Percentiles rank a stretch among this genome's conserved stretches.
Evolutionary conservation across 1,284 basidiomycete species (phyloP).

Genomic region (Cryptococcus sp.): DNA sequence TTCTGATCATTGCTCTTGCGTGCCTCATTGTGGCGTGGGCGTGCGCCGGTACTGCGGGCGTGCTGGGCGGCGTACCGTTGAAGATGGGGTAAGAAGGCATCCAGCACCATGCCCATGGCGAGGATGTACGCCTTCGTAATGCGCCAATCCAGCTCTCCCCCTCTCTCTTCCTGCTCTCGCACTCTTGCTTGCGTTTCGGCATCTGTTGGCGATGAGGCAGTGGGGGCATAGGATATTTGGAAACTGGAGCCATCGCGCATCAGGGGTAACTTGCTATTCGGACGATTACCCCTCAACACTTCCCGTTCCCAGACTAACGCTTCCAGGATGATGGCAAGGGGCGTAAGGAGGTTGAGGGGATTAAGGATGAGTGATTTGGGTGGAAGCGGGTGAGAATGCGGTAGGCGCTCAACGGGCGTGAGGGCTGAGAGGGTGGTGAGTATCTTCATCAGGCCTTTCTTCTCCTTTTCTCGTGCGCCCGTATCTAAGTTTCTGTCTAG

Average conservation of each 20-base stretch:
- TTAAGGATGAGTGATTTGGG: conserved; percentile 19
- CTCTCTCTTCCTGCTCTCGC: neutral
- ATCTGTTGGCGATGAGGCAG: neutral
- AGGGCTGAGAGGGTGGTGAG: conserved; percentile 22
- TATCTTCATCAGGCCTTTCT: conserved; percentile 3
- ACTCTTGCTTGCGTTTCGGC: no score
- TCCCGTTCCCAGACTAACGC: conserved; percentile 33
- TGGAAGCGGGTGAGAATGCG: conserved; percentile 9
- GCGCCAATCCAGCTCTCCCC: conserved; percentile 37
- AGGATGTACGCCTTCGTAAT: conserved; percentile 23
- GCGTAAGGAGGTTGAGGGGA: conserved; percentile 28
- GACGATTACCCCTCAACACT: conserved; percentile 14
- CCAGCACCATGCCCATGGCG: conserved; percentile 21
- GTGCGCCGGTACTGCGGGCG: no score
- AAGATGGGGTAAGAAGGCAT: conserved; percentile 23
- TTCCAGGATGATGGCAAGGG: conserved; percentile 37
- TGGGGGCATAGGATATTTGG: conserved; percentile 5
- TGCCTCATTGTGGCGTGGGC: no score
- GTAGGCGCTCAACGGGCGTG: conserved; percentile 20
- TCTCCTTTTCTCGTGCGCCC: neutral
- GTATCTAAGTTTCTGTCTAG: no score
- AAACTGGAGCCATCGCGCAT: conserved; percentile 18
- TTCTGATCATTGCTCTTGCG: conserved; percentile 6
- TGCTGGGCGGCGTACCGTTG: neutral
- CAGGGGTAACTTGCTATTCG: conserved; percentile 13